A percentile compares a stretch with the other conserved stretches of the same genome.
Conservation (phyloP, 129 eudicot species). For the Tagetes erecta region DNA sequence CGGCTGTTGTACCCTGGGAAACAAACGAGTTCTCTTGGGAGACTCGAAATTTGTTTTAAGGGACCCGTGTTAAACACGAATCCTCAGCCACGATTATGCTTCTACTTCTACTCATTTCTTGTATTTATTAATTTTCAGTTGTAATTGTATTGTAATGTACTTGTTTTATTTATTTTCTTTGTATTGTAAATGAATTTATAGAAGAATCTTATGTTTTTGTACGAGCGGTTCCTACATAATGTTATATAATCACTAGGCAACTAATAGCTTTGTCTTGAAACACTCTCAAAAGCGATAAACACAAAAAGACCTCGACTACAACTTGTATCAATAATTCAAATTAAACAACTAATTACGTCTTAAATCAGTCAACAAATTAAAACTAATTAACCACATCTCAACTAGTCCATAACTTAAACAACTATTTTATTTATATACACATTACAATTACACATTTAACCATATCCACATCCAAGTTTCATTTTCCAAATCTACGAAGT, state of each 20-base stretch:
- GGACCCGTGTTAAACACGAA: too few relatives aligned
- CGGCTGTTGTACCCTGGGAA: too few relatives aligned
- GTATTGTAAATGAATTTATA: too few relatives aligned
- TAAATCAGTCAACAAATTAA: neutral
- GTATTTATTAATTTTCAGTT: too few relatives aligned
- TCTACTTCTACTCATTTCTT: too few relatives aligned
- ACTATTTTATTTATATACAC: neutral
- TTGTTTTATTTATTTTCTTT: too few relatives aligned
- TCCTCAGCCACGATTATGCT: too few relatives aligned
- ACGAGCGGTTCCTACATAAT: too few relatives aligned
- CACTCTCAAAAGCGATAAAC: neutral
- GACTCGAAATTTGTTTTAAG: too few relatives aligned
- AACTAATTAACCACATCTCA: neutral
- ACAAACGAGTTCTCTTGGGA: too few relatives aligned
- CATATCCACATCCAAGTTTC: neutral
- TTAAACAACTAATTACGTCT: neutral
- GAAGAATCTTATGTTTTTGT: too few relatives aligned
- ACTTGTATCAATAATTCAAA: constrained; percentile 4
- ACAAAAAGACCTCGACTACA: neutral
- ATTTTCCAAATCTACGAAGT: neutral
- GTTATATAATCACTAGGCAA: neutral
- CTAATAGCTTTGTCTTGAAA: neutral
- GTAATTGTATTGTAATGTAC: too few relatives aligned
- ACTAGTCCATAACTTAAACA: neutral
- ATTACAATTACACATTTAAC: neutral